These are phyloP conservation scores for Taxillus chinensis DNA, from an alignment of 164 flowering plant genomes.

Conservation along the genomic window DNA sequence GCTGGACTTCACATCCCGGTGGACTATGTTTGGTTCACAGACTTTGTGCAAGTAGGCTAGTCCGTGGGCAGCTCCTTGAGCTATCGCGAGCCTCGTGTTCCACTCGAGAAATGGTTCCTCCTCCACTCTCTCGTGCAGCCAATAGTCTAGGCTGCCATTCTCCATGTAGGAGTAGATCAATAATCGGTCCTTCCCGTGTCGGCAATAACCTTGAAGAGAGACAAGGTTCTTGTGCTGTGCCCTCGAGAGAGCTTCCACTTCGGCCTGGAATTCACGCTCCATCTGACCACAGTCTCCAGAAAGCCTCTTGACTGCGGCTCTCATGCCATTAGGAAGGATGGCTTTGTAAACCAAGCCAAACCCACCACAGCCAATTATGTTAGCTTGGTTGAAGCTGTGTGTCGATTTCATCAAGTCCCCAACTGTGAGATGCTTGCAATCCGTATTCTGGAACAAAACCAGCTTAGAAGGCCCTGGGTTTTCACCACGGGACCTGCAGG, in stretches of 20 bases:
- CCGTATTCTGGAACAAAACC: conserved; percentile 51
- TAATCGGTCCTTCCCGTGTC: conserved; percentile 49
- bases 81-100: conserved; percentile 53
- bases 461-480: conserved; percentile 30
- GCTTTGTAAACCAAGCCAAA: conserved; percentile 74
- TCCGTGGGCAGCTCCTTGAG: conserved; percentile 68
- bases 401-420: conserved; percentile 55
- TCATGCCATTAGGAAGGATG: conserved; percentile 48
- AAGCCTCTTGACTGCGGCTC: conserved; percentile 72
- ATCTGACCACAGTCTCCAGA: conserved; percentile 81
- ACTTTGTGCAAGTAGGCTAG: conserved; percentile 66
- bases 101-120: conserved; percentile 39
- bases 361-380: conserved; percentile 85
- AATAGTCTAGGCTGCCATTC: conserved; percentile 83
- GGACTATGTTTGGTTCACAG: conserved; percentile 65
- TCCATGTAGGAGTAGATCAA: conserved; percentile 78
- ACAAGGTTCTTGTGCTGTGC: conserved; percentile 82
- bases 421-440: conserved; percentile 51
- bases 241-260: conserved; percentile 78
- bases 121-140: conserved; percentile 71
- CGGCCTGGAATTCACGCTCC: conserved; percentile 78
- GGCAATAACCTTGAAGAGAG: conserved; percentile 76
- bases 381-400: conserved; percentile 63
- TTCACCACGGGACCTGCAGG: conserved; percentile 33
- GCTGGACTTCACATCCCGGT: conserved; percentile 75